These are phyloP conservation scores for Thelonectria olida DNA, from an alignment of 2,329 filamentous ascomycete species.

Conservation along the genomic window DNA sequence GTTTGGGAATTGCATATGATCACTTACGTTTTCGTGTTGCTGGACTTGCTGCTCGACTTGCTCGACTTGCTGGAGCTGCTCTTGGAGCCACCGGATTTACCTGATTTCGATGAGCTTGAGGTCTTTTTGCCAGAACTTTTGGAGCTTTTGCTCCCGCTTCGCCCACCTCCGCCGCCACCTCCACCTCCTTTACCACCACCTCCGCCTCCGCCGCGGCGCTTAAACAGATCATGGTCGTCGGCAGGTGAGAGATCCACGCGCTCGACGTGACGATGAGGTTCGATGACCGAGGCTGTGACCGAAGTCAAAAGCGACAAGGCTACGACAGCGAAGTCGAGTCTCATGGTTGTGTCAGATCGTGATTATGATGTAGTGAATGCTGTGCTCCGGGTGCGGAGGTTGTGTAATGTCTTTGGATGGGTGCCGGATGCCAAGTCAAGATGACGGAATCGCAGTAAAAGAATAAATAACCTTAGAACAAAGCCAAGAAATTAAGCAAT, in stretches of 20 bases:
- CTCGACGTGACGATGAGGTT: conserved; percentile 35
- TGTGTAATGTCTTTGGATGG: conserved; percentile 24
- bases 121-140: conserved; percentile 32
- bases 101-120: conserved; percentile 26
- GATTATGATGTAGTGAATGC: not conserved
- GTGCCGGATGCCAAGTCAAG: not conserved
- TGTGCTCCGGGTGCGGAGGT: not conserved
- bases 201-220: conserved; percentile 69
- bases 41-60: not conserved
- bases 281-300: conserved; percentile 36
- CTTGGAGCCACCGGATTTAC: conserved; percentile 24
- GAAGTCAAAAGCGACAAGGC: conserved; percentile 42
- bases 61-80: conserved; percentile 25
- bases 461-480: not conserved
- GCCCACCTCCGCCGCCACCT: conserved; percentile 38
- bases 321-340: conserved; percentile 42
- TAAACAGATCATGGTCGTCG: conserved; percentile 60
- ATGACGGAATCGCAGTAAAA: not conserved
- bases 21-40: conserved; percentile 20
- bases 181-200: conserved; percentile 56
- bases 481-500: no score
- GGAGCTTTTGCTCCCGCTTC: conserved; percentile 35
- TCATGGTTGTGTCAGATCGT: conserved; percentile 39
- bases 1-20: not conserved
- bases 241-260: conserved; percentile 35